Evolutionary conservation across 2,329 filamentous ascomycete genomes (phyloP), one percentile per base, ranked within the genome.

Genomic region (Pezicula neosporulosa): DNA sequence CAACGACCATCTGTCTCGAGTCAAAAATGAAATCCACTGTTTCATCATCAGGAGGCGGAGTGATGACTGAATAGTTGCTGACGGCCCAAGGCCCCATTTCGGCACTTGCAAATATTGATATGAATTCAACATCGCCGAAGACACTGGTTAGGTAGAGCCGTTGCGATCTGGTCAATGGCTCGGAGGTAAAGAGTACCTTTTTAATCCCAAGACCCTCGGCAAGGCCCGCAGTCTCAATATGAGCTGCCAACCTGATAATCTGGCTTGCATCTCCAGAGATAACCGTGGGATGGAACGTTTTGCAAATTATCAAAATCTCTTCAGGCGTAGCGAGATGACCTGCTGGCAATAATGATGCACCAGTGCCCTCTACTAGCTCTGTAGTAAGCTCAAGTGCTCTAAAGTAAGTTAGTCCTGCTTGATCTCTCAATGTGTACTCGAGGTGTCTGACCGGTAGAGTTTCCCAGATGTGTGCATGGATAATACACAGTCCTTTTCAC

Each of bases 11-110:
- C 5, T 33, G 21, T 15, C 44, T 30, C n/a, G 15, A 21, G 44
- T 47, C 44, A 27, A 47, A 47, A 6, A 47, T 47, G 4, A 47
- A 47, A n/a, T 47, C 44, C 16, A 16, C 24, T 16, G 27, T 18
- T n/a, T 47, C 44, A n/a, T 47, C 44, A 24, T 47, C 27, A 30
- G 28, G 44, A 15, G 27, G 27, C 12, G 30, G 30, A 19, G 15
- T 33, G 12, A 33, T 36, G 12, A 47, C 24, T 4, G 30, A 33
- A 47, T 35, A 36, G 6, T 36, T 35, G 13, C 15, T 33, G 8
- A 47, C 44, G 6, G 44, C 27, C 44, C 44, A 47, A 21, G 27
- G n/a, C 16, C 44, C 44, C 44, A 47, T 47, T 15, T 47, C 44
- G 8, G 44, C 44, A 36, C 44, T 37, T 15, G 15, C 44, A 33